These are phyloP conservation scores for Daldinia caldariorum DNA, from an alignment of 495 filamentous ascomycete genomes.

Conservation along the genomic window DNA sequence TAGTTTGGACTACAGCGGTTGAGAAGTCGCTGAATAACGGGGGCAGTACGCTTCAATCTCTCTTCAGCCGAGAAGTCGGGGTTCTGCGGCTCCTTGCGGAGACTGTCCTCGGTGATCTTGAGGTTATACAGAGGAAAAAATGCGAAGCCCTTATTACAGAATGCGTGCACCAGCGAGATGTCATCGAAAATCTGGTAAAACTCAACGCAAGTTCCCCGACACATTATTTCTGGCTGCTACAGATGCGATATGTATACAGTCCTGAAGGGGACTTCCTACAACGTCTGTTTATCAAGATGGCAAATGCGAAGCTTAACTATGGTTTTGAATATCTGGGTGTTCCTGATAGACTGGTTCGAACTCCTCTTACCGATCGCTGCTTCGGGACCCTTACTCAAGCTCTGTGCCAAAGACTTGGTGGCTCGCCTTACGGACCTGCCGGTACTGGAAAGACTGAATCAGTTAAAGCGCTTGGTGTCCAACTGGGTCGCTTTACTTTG, in stretches of 20 bases:
- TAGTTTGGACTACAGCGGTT: slow-evolving; percentile 88
- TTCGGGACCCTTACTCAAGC: slow-evolving; percentile 98
- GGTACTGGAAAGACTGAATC: slow-evolving; percentile 99
- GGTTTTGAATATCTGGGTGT: slow-evolving; percentile 98
- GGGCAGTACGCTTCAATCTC: slow-evolving; percentile 68
- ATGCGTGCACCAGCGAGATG: slow-evolving; percentile 95
- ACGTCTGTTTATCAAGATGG: slow-evolving; percentile 92
- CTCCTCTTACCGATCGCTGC: slow-evolving; percentile 95
- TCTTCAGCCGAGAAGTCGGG: slow-evolving; percentile 80
- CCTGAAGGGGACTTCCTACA: slow-evolving; percentile 82
- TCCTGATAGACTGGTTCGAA: slow-evolving; percentile 92
- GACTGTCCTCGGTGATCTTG: slow-evolving; percentile 90
- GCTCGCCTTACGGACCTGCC: slow-evolving; percentile 96
- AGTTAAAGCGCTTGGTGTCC: slow-evolving; percentile 95
- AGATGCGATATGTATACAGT: slow-evolving; percentile 95
- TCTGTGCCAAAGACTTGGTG: slow-evolving; percentile 91
- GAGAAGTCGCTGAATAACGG: slow-evolving; percentile 76
- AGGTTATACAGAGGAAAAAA: slow-evolving; percentile 88
- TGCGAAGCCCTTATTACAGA: slow-evolving; percentile 99
- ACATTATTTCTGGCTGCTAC: slow-evolving; percentile 93
- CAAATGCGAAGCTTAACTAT: slow-evolving; percentile 93
- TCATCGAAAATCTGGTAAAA: slow-evolving; percentile 82
- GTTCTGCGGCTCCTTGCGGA: slow-evolving; percentile 84
- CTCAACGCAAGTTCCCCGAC: slow-evolving; percentile 77
- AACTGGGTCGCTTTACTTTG: slow-evolving; percentile 95